Conservation (phyloP, 805 yeast genomes). For the Jamesozyma rosinii region DNA sequence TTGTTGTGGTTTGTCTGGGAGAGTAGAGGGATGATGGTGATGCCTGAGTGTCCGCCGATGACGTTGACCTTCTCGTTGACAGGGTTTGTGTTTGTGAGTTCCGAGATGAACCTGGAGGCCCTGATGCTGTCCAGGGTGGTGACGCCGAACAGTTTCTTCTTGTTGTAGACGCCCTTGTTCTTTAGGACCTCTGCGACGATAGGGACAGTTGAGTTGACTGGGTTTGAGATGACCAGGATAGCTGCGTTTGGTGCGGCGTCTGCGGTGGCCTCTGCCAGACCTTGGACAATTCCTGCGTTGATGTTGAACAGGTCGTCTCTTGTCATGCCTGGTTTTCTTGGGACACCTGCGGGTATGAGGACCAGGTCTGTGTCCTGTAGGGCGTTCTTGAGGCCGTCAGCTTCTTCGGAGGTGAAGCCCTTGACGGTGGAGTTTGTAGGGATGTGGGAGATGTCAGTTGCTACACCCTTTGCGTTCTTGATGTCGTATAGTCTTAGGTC, state of each 20-base stretch:
- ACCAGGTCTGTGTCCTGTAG: conserved; percentile 67
- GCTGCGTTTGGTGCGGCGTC: conserved; percentile 79
- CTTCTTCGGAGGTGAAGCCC: conserved; percentile 78
- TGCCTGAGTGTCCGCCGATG: conserved; percentile 97
- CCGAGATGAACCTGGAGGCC: conserved; percentile 75
- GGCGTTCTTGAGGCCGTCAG: conserved; percentile 59
- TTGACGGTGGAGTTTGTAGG: conserved; percentile 84
- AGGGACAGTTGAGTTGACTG: conserved; percentile 95
- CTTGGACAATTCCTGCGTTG: conserved; percentile 91
- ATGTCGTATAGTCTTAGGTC: conserved; percentile 80
- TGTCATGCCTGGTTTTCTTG: conserved; percentile 98
- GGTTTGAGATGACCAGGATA: conserved; percentile 78
- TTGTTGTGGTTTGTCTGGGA: conserved; percentile 70
- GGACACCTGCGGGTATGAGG: conserved; percentile 95
- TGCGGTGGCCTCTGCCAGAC: conserved; percentile 79
- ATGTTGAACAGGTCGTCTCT: conserved; percentile 95
- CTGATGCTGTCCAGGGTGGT: conserved; percentile 89
- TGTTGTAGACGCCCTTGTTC: conserved; percentile 79
- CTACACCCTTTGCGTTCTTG: conserved; percentile 92
- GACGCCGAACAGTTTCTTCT: conserved; percentile 88
- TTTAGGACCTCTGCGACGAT: conserved; percentile 89
- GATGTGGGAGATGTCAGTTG: conserved; percentile 89
- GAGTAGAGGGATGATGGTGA: conserved; percentile 87
- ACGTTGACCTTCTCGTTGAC: conserved; percentile 69
- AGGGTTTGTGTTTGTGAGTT: conserved; percentile 49